phyloP scores from a whole-genome alignment of 805 yeast genomes.

The Tetrapisispora nanseiensis region DNA sequence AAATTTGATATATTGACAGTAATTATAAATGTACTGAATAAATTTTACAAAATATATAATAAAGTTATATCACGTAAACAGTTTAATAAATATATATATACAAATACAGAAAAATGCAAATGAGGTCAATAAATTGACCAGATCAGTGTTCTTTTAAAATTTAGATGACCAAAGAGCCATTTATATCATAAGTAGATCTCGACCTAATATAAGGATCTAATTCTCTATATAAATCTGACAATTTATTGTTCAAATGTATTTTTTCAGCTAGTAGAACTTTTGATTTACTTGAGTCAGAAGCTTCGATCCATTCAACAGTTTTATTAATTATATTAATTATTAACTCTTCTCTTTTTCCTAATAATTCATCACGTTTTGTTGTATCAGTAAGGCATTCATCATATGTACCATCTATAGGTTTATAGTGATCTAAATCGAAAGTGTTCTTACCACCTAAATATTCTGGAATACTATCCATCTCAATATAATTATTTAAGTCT shows the following conservation, averaged over 20 bases:
- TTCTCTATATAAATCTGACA: slow-evolving; percentile 54
- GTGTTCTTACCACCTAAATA: slow-evolving; percentile 65
- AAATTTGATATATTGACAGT: no score
- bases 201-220: slow-evolving; percentile 79
- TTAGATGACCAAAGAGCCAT: slow-evolving; percentile 38
- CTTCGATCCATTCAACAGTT: slow-evolving; percentile 64
- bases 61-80: no score
- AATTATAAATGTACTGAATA: no score
- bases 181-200: slow-evolving; percentile 69
- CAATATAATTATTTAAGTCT: slow-evolving; percentile 59
- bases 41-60: no score
- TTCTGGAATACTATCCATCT: slow-evolving; percentile 49
- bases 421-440: slow-evolving; percentile 47
- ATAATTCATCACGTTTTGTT: slow-evolving; percentile 37
- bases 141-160: not conserved
- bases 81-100: no score
- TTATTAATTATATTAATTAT: slow-evolving; percentile 46
- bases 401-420: slow-evolving; percentile 48
- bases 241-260: slow-evolving; percentile 39
- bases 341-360: slow-evolving; percentile 45
- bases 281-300: slow-evolving; percentile 40
- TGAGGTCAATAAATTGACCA: no score
- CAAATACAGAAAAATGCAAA: no score
- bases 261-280: slow-evolving; percentile 43
- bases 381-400: slow-evolving; percentile 41